Evolutionary conservation across 805 yeast species (phyloP).

Genomic region (Barnettozyma pratensis): DNA sequence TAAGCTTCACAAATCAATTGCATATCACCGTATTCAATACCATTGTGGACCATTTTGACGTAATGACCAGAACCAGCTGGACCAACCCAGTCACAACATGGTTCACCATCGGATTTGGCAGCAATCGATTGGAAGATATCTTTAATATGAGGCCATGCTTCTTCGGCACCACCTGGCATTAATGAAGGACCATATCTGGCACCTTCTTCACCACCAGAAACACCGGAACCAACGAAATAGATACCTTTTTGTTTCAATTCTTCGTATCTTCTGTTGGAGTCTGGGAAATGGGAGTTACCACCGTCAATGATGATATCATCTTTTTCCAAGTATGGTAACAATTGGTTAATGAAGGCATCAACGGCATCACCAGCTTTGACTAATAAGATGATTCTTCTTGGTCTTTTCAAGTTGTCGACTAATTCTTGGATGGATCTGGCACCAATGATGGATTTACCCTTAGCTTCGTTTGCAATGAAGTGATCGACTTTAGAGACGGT

Average conservation of each 20-base stretch:
- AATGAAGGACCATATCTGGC: constrained; percentile 98
- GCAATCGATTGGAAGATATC: constrained; percentile 92
- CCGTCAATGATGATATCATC: constrained; percentile 99
- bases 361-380: constrained; percentile 98
- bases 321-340: constrained; percentile 86
- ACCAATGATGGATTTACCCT: constrained; percentile 94
- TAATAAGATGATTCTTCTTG: constrained; percentile 89
- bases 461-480: constrained; percentile 90
- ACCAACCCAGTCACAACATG: constrained; percentile 99
- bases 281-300: constrained; percentile 99
- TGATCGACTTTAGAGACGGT: constrained; percentile 94
- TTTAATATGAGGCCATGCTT: constrained; percentile 99
- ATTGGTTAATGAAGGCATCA: constrained; percentile 82
- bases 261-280: constrained; percentile 92
- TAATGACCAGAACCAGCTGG: constrained; percentile 98
- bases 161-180: constrained; percentile 98
- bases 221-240: constrained; percentile 96
- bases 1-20: constrained; percentile 98
- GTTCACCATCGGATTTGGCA: constrained; percentile 97
- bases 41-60: constrained; percentile 99
- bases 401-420: constrained; percentile 85
- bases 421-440: constrained; percentile 91
- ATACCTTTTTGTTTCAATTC: constrained; percentile 86
- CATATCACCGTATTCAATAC: constrained; percentile 99
- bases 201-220: constrained; percentile 99